Evolutionary conservation across 1,284 basidiomycete genomes (phyloP), one percentile per base, ranked within the genome.

Genomic region (Schizopora paradoxa): DNA sequence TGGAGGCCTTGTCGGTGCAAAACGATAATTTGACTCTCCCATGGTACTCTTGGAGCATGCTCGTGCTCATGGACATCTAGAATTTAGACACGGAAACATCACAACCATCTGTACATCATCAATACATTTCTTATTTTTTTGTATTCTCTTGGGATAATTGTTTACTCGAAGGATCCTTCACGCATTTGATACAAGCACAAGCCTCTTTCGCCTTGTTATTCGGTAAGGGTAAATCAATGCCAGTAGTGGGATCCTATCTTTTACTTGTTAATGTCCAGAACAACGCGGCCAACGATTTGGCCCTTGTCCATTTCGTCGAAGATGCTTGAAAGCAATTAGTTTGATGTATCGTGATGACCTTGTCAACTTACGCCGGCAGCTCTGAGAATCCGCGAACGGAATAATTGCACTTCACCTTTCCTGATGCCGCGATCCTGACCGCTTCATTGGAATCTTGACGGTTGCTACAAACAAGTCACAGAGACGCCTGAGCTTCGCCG

Each of bases 11-110:
- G 46, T 90, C 87, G 16, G 82, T 85, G 58, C 93, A 97, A 65
- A 96, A 97, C 65, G 93, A 97, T 66, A 97, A 97, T 63, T 71
- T 97, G 54, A 90, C 90, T 26, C 66, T 95, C 49, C 91, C 91
- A 18, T 67, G 94, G 64, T 94, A 86, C 62, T 82, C 90, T 68
- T 95, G 91, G 90, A 82, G 80, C 61, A 72, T 84, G 70, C 64
- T 86, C 36, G 79, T 77, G 35, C 63, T 85, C 35, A 70, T 66
- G 41, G 68, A 67, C 56, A 66, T 73, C 51, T 62, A 61, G 48
- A 36, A 43, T 19, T 19, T 6, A 10, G 6, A 22, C 19, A 21
- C 26, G 25, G 4, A 40, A 26, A 13, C 19, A 22, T 8, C 26
- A 10, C n/a, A n/a, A 11, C 6, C 37, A 6, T 21, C 16, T 40